Conservation (phyloP, 306 rosid genomes). For the Fragaria nilgerrensis region DNA sequence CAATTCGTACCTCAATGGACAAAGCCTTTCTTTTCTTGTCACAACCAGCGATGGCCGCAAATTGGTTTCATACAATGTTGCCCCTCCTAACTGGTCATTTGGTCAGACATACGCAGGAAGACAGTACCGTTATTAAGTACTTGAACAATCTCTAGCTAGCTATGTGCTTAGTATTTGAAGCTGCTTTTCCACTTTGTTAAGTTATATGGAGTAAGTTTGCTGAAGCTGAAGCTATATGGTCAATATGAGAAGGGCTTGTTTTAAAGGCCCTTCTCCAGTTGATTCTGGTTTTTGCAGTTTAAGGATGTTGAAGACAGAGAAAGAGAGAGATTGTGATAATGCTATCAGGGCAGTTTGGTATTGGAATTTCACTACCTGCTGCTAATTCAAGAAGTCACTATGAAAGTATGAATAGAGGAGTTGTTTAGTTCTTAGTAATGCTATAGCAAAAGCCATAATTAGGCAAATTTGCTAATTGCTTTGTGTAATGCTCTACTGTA, state of each 20-base stretch:
- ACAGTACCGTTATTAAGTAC: constrained; percentile 48
- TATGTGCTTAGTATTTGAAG: constrained; percentile 9
- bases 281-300: constrained; percentile 7
- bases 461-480: neutral
- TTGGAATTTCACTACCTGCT: constrained; percentile 9
- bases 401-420: constrained; percentile 3
- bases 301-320: constrained; percentile 14
- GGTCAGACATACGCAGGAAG: constrained; percentile 74
- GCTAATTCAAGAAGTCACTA: constrained; percentile 5
- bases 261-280: neutral
- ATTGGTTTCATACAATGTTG: constrained; percentile 57
- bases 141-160: neutral
- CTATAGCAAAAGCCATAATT: neutral
- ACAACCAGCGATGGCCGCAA: constrained; percentile 59
- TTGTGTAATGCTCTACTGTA: constrained; percentile 6
- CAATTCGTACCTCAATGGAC: constrained; percentile 64
- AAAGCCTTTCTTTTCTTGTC: constrained; percentile 70
- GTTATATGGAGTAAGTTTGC: neutral
- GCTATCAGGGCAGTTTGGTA: constrained; percentile 4
- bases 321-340: neutral
- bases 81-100: constrained; percentile 69
- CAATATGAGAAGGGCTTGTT: constrained; percentile 9
- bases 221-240: constrained; percentile 6
- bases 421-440: neutral
- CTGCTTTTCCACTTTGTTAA: constrained; percentile 6